These are phyloP conservation scores for Mycena citricolor DNA, from an alignment of 1,284 basidiomycete genomes.

Conservation along the genomic window DNA sequence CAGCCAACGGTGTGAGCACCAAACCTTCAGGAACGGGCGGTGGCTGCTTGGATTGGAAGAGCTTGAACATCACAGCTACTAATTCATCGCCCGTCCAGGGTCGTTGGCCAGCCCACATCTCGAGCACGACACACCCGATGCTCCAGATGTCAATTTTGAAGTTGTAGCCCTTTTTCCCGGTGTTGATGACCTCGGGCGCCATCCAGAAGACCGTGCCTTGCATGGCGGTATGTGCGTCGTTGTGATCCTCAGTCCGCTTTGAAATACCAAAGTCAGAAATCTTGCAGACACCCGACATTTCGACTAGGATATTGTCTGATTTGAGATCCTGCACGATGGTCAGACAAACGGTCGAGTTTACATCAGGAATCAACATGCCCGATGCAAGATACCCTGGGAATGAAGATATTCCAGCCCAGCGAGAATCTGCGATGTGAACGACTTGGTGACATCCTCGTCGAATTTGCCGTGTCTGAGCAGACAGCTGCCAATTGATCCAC, in stretches of 20 bases:
- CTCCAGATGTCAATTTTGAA: slow-evolving; percentile 99
- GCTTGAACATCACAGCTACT: slow-evolving; percentile 92
- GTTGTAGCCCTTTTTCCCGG: slow-evolving; percentile 85
- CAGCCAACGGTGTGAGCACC: slow-evolving; percentile 69
- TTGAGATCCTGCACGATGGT: slow-evolving; percentile 76
- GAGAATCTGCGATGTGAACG: slow-evolving; percentile 91
- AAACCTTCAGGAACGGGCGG: slow-evolving; percentile 91
- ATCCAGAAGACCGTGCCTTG: slow-evolving; percentile 99
- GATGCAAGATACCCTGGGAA: slow-evolving; percentile 87
- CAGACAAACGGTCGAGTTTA: background rate
- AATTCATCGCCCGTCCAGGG: slow-evolving; percentile 93
- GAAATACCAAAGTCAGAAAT: slow-evolving; percentile 99
- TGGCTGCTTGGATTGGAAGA: slow-evolving; percentile 79
- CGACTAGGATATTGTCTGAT: slow-evolving; percentile 97
- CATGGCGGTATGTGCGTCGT: slow-evolving; percentile 84
- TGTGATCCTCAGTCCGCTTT: slow-evolving; percentile 85
- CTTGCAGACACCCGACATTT: slow-evolving; percentile 91
- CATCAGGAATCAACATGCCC: slow-evolving; percentile 51
- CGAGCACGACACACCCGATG: slow-evolving; percentile 93
- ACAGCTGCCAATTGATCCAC: slow-evolving; percentile 93
- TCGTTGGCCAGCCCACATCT: slow-evolving; percentile 95
- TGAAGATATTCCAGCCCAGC: slow-evolving; percentile 94
- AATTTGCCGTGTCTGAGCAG: slow-evolving; percentile 92
- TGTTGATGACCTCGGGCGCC: slow-evolving; percentile 95
- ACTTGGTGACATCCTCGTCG: slow-evolving; percentile 89